Percentiles rank a stretch among this genome's conserved stretches.
Evolutionary conservation across 306 rosid genomes (phyloP).

Genomic region (Styphnolobium japonicum): DNA sequence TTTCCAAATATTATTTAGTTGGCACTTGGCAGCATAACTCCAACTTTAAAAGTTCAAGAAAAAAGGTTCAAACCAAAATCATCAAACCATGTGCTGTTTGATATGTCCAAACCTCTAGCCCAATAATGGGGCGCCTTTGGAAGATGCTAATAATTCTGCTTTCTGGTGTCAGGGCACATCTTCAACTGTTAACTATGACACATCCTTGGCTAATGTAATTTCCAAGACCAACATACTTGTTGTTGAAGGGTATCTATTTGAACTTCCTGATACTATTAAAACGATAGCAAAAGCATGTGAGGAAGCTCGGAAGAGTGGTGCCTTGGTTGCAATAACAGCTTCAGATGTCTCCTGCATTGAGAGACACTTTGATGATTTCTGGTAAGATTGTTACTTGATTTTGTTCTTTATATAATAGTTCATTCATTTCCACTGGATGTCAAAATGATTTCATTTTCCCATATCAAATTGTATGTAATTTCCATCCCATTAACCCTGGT

Average conservation of each 20-base stretch:
- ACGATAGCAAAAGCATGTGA: constrained; percentile 69
- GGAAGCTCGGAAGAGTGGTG: constrained; percentile 72
- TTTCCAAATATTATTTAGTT: background rate
- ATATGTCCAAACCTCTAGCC: no score
- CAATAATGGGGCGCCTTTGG: no score
- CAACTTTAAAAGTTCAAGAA: no score
- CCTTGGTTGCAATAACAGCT: constrained; percentile 89
- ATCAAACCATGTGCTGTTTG: no score
- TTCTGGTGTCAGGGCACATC: constrained; percentile 76
- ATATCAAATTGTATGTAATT: background rate
- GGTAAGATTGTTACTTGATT: constrained; percentile 40
- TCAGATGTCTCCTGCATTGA: constrained; percentile 91
- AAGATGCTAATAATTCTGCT: constrained; percentile 33
- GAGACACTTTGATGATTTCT: constrained; percentile 84
- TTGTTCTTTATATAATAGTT: background rate
- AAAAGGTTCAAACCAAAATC: no score
- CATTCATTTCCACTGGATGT: background rate
- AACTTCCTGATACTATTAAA: constrained; percentile 80
- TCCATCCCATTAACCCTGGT: background rate
- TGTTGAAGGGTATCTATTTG: constrained; percentile 92
- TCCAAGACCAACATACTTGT: constrained; percentile 76
- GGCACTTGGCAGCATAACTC: no score
- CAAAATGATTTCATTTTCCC: background rate
- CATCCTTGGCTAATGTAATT: constrained; percentile 65
- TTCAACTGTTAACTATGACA: constrained; percentile 66